phyloP scores from a whole-genome alignment of 148 eudicot genomes.

The Camellia lanceoleosa region DNA sequence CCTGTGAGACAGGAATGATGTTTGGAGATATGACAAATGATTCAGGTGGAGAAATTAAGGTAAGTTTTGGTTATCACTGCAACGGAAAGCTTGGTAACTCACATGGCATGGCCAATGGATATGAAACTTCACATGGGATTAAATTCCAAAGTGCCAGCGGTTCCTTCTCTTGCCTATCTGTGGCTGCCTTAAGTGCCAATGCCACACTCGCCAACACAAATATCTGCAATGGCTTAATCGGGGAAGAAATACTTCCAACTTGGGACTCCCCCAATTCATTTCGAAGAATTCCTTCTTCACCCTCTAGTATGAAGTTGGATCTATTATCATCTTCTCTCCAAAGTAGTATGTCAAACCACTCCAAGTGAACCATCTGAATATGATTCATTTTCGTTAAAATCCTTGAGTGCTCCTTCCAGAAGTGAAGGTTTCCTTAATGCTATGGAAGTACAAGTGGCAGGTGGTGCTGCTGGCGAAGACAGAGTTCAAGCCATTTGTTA shows the following conservation, averaged over 20 bases:
- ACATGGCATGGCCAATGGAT: slow-evolving; percentile 35
- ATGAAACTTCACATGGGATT: slow-evolving; percentile 34
- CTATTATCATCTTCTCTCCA: slow-evolving; percentile 74
- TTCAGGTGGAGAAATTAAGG: slow-evolving; percentile 58
- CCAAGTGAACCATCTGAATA: slow-evolving; percentile 49
- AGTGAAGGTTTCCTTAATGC: slow-evolving; percentile 78
- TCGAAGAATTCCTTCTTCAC: slow-evolving; percentile 82
- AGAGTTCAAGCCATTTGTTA: slow-evolving; percentile 91
- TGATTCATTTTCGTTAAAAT: slow-evolving; percentile 54
- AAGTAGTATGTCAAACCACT: slow-evolving; percentile 58
- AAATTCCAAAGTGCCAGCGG: slow-evolving; percentile 52
- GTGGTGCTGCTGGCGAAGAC: slow-evolving; percentile 98
- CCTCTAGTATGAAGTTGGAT: slow-evolving; percentile 73
- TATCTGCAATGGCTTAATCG: slow-evolving; percentile 80
- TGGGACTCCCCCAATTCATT: slow-evolving; percentile 91
- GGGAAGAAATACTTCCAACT: slow-evolving; percentile 78
- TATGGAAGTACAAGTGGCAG: slow-evolving; percentile 82
- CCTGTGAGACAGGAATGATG: slow-evolving; percentile 51
- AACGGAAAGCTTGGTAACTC: slow-evolving; percentile 27
- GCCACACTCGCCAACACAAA: slow-evolving; percentile 89
- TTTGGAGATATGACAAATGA: slow-evolving; percentile 38
- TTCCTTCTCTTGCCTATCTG: slow-evolving; percentile 81
- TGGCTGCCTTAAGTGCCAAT: slow-evolving; percentile 91
- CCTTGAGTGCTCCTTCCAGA: slow-evolving; percentile 59
- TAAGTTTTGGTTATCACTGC: slow-evolving; percentile 91